A percentile compares a stretch with the other conserved stretches of the same genome.
phyloP scores from a whole-genome alignment of 1,284 basidiomycete genomes.

The Acaromyces ingoldii region DNA sequence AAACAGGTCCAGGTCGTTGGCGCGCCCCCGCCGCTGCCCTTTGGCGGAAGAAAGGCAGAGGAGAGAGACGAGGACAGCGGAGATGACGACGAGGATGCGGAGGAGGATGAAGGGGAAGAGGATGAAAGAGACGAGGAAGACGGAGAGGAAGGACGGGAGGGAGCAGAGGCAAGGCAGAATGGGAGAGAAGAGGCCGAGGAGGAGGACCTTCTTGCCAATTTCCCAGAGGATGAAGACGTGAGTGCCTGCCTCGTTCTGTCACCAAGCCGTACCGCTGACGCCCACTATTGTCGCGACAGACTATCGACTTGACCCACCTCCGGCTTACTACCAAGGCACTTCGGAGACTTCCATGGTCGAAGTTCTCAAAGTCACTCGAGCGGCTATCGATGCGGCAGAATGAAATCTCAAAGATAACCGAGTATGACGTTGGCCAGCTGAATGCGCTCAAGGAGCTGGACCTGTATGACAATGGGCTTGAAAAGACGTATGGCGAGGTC shows the following conservation, averaged over 20 bases:
- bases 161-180: neutral
- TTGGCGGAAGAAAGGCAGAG: constrained; percentile 12
- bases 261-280: too few species aligned
- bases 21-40: constrained; percentile 14
- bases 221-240: constrained; percentile 31
- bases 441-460: constrained; percentile 78
- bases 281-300: neutral
- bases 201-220: constrained; percentile 27
- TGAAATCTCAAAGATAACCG: constrained; percentile 66
- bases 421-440: constrained; percentile 54
- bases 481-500: constrained; percentile 54
- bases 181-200: constrained; percentile 17
- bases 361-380: constrained; percentile 68
- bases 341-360: constrained; percentile 58
- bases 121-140: constrained; percentile 27
- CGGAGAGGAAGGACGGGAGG: constrained; percentile 19
- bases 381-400: constrained; percentile 87
- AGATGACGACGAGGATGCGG: constrained; percentile 1
- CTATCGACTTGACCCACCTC: constrained; percentile 77
- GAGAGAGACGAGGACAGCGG: neutral
- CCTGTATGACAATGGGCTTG: constrained; percentile 87
- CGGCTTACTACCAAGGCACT: constrained; percentile 64
- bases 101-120: constrained; percentile 8
- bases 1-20: constrained; percentile 19
- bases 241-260: too few species aligned